Conservation (phyloP, 306 rosid species). For the Dryas drummondii region DNA sequence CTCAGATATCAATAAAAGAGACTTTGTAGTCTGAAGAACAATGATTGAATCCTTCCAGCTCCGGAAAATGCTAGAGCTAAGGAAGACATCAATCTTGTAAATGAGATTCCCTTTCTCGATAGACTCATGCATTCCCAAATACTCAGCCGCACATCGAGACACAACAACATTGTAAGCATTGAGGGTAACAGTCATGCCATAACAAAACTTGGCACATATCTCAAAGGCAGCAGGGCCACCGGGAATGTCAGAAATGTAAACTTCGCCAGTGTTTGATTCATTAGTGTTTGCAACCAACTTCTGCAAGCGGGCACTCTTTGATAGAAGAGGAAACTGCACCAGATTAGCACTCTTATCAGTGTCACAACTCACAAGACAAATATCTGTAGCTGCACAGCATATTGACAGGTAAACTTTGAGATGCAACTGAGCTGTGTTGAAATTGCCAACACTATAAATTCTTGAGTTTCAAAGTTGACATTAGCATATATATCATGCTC, state of each 20-base stretch:
- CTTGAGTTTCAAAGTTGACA: neutral
- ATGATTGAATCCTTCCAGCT: constrained; percentile 99
- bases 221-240: constrained; percentile 89
- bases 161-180: constrained; percentile 84
- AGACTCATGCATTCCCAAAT: constrained; percentile 82
- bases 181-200: constrained; percentile 92
- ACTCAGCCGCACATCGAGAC: constrained; percentile 87
- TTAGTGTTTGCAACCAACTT: constrained; percentile 55
- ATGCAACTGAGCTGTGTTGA: constrained; percentile 19
- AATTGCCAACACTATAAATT: constrained; percentile 6
- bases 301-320: constrained; percentile 82
- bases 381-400: constrained; percentile 3
- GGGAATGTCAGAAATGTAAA: constrained; percentile 76
- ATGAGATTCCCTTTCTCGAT: constrained; percentile 90
- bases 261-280: constrained; percentile 58
- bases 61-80: constrained; percentile 80
- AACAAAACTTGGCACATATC: constrained; percentile 93
- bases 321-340: constrained; percentile 90
- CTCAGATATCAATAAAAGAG: constrained; percentile 60
- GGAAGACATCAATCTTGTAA: constrained; percentile 94
- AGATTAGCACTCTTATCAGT: constrained; percentile 26
- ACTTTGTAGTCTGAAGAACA: constrained; percentile 80
- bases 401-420: constrained; percentile 18
- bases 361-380: constrained; percentile 13
- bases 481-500: neutral